Percentiles rank a stretch among this genome's conserved stretches.
These are phyloP conservation scores for Magnolia kwangsiensis DNA, from an alignment of 164 flowering plant genomes.

Conservation along the genomic window DNA sequence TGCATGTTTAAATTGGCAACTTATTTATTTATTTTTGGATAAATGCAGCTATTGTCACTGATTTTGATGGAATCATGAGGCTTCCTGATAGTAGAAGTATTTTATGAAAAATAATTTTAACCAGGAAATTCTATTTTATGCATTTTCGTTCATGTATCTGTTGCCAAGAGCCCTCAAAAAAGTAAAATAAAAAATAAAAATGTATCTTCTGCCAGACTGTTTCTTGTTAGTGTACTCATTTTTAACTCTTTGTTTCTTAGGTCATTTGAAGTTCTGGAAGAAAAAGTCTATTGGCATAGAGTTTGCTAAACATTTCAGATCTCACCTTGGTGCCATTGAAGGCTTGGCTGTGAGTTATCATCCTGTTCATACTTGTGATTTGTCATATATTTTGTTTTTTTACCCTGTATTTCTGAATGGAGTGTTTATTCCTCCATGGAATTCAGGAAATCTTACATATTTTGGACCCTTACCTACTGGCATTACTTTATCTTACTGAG, in stretches of 20 bases:
- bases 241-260: constrained; percentile 27
- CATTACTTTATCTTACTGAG: neutral
- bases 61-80: too few species aligned
- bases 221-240: neutral
- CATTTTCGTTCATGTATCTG: neutral
- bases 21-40: too few species aligned
- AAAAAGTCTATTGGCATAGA: constrained; percentile 83
- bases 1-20: too few species aligned
- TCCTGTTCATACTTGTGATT: neutral
- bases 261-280: constrained; percentile 99
- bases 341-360: constrained; percentile 79
- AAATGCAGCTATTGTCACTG: too few species aligned
- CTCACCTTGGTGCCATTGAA: constrained; percentile 96
- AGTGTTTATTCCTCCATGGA: neutral
- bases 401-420: neutral
- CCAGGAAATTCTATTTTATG: neutral
- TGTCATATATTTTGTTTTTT: neutral
- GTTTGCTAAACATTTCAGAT: constrained; percentile 97
- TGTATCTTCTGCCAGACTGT: neutral
- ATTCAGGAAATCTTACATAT: neutral
- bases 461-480: neutral
- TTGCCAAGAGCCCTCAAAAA: neutral
- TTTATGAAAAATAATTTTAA: too few species aligned
- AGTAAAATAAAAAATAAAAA: too few species aligned
- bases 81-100: too few species aligned